These are phyloP conservation scores for Zygnema cylindricum DNA, from an alignment of 139 green algal genomes.

Conservation along the genomic window DNA sequence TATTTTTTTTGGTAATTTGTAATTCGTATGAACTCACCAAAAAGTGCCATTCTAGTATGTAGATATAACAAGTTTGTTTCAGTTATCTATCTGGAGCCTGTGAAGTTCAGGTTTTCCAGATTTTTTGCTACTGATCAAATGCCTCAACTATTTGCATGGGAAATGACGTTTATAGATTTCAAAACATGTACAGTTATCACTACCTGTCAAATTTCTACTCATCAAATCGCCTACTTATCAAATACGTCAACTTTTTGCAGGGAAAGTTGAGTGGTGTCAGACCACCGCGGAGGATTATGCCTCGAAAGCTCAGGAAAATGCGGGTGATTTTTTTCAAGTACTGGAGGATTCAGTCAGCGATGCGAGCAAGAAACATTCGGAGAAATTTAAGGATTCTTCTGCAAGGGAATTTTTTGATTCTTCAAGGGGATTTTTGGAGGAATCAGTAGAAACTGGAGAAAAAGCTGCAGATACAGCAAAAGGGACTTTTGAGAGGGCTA, in stretches of 20 bases:
- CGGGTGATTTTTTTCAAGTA: neutral
- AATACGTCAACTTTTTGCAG: neutral
- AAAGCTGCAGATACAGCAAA: neutral
- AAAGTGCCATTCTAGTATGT: no score
- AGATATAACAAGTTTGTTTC: no score
- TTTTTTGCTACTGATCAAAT: no score
- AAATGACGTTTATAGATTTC: neutral
- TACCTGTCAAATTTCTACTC: neutral
- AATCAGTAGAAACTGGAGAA: neutral
- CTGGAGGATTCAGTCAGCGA: neutral
- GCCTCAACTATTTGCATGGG: no score
- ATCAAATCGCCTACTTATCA: neutral
- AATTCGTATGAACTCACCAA: no score
- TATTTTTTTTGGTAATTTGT: no score
- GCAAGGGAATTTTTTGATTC: no score
- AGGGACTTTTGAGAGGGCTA: no score
- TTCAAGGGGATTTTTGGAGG: neutral
- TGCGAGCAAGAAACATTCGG: neutral
- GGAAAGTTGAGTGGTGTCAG: neutral
- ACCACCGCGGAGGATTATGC: neutral
- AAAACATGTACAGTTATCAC: neutral
- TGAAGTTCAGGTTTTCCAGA: no score
- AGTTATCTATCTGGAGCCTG: no score
- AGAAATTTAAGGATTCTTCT: neutral
- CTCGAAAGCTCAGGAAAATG: neutral